These are phyloP conservation scores for Gillenia trifoliata DNA, from an alignment of 306 rosid species.

Conservation along the genomic window DNA sequence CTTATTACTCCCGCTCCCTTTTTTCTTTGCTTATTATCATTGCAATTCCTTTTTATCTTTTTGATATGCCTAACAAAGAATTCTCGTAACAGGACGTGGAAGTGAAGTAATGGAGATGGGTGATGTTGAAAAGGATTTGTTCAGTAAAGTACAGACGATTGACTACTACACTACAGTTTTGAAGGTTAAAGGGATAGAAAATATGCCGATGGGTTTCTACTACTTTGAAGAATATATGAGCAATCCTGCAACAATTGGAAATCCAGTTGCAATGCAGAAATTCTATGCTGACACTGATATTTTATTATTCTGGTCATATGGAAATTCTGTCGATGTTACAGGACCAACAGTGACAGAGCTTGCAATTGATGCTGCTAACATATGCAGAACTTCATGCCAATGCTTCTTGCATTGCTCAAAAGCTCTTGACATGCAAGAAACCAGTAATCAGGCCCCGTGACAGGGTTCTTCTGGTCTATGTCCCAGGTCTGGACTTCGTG, in stretches of 20 bases:
- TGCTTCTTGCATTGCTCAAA: constrained; percentile 72
- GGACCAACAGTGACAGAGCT: constrained; percentile 57
- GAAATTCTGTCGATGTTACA: constrained; percentile 60
- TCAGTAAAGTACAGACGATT: constrained; percentile 80
- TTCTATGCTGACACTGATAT: constrained; percentile 60
- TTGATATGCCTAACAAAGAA: constrained; percentile 12
- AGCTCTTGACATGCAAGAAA: constrained; percentile 64
- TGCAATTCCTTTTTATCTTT: background rate
- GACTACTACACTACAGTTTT: constrained; percentile 92
- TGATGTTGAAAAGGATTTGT: constrained; percentile 67
- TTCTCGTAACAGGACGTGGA: constrained; percentile 46
- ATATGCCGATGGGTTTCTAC: constrained; percentile 74
- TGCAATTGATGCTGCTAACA: constrained; percentile 52
- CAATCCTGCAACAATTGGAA: constrained; percentile 72
- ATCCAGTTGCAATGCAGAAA: constrained; percentile 86
- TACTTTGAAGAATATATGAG: constrained; percentile 72
- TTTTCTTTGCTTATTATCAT: background rate
- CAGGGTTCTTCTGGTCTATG: constrained; percentile 66
- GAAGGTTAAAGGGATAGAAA: constrained; percentile 62
- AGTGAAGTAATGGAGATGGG: constrained; percentile 65
- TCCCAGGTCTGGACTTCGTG: constrained; percentile 81
- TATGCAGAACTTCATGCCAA: constrained; percentile 56
- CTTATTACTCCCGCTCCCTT: background rate
- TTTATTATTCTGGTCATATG: constrained; percentile 90
- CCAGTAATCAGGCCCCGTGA: constrained; percentile 79